Evolutionary conservation across 805 yeast species (phyloP).

Genomic region (Cyberlindnera amylophila): DNA sequence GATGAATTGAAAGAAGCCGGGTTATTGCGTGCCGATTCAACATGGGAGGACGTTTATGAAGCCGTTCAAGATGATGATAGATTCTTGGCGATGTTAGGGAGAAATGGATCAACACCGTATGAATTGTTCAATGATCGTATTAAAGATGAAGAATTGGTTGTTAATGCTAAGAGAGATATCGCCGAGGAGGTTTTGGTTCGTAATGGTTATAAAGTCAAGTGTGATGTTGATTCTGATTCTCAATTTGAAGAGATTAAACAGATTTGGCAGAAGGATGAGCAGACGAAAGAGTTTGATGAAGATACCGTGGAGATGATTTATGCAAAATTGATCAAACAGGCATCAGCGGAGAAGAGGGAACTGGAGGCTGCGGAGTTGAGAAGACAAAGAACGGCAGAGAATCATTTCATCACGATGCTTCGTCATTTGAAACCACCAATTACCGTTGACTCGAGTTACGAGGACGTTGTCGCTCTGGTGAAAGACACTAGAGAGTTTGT

Average conservation of each 20-base stretch:
- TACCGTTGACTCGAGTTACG: conserved; percentile 34
- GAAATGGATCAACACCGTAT: conserved; percentile 72
- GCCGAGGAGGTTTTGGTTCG: conserved; percentile 48
- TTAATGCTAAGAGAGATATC: conserved; percentile 58
- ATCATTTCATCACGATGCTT: conserved; percentile 26
- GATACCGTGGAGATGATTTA: conserved; percentile 29
- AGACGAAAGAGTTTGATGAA: conserved; percentile 27
- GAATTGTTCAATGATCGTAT: conserved; percentile 74
- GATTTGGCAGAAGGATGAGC: conserved; percentile 20
- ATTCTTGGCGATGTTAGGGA: conserved; percentile 62
- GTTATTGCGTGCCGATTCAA: conserved; percentile 45
- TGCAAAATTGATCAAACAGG: conserved; percentile 26
- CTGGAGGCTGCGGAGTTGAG: conserved; percentile 16
- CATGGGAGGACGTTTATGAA: conserved; percentile 55
- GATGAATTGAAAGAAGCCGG: conserved; percentile 30
- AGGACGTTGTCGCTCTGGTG: conserved; percentile 30
- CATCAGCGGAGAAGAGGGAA: conserved; percentile 24
- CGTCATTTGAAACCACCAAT: conserved; percentile 24
- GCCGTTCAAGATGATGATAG: conserved; percentile 49
- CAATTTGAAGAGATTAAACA: conserved; percentile 14
- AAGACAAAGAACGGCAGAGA: conserved; percentile 22
- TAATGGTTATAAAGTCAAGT: conserved; percentile 25
- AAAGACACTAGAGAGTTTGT: conserved; percentile 31
- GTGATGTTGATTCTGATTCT: conserved; percentile 18
- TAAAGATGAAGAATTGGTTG: conserved; percentile 53